Conservation (phyloP, 306 rosid species). For the Lathyrus aphaca region DNA sequence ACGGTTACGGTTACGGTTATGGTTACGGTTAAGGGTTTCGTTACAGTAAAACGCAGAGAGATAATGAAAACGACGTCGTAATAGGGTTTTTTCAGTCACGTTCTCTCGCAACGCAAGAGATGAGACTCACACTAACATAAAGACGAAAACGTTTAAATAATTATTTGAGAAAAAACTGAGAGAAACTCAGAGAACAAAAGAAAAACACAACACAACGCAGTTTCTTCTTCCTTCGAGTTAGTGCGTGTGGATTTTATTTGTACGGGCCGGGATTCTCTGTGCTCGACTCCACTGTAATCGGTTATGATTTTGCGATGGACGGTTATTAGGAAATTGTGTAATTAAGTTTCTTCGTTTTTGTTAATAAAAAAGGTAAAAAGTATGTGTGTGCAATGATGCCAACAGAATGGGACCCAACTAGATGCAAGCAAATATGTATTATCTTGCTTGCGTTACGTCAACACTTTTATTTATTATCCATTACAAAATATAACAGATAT, state of each 20-base stretch:
- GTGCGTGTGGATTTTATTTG: constrained; percentile 11
- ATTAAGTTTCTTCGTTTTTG: too few species aligned
- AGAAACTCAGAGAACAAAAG: background rate
- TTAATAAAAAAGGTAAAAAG: too few species aligned
- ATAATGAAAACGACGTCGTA: background rate
- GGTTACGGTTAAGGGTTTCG: constrained; percentile 6
- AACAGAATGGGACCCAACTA: background rate
- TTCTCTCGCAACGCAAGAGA: background rate
- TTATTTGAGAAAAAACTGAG: background rate
- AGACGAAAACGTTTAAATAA: background rate
- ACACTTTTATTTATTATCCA: background rate
- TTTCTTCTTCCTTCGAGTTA: background rate
- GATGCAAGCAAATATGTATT: background rate
- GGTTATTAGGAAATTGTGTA: background rate
- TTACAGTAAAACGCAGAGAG: background rate
- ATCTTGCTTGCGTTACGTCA: background rate
- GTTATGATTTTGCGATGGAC: background rate
- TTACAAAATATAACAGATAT: too few species aligned
- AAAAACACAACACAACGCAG: background rate
- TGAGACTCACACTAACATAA: background rate
- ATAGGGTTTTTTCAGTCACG: background rate
- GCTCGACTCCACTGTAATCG: background rate
- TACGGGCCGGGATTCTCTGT: background rate
- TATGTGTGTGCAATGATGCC: background rate
- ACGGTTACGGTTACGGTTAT: background rate